These are phyloP conservation scores for Hortiboletus flavorubellus DNA, from an alignment of 768 basidiomycete genomes.

Conservation along the genomic window DNA sequence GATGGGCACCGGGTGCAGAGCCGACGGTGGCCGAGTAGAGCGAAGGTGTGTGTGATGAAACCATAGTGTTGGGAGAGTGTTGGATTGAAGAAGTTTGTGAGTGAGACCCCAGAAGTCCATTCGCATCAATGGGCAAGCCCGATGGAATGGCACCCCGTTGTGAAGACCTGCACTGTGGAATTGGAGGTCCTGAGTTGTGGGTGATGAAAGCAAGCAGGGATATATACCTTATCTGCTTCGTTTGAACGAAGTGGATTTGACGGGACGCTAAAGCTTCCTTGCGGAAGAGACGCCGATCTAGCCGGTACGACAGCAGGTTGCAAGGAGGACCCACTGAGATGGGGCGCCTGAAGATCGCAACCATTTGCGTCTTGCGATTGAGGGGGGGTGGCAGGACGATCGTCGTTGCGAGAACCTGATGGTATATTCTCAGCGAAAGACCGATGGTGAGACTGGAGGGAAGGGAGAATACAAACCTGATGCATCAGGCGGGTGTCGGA, in stretches of 20 bases:
- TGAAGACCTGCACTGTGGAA: slow-evolving; percentile 2
- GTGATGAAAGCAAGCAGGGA: slow-evolving; percentile 4
- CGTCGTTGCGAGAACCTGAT: slow-evolving; percentile 15
- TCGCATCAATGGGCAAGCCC: neutral
- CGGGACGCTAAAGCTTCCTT: slow-evolving; percentile 2
- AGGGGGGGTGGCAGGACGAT: slow-evolving; percentile 21
- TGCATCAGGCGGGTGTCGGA: slow-evolving; percentile 32
- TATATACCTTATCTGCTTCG: slow-evolving; percentile 9
- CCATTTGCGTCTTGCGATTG: slow-evolving; percentile 13
- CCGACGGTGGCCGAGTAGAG: slow-evolving; percentile 10
- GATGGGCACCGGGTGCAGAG: slow-evolving; percentile 13
- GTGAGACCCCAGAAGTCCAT: neutral
- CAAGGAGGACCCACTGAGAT: neutral
- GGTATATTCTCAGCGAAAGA: neutral
- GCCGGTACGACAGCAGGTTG: slow-evolving; percentile 20
- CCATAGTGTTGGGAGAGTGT: slow-evolving; percentile 21
- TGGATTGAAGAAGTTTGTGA: slow-evolving; percentile 10
- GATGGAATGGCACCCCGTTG: slow-evolving; percentile 6
- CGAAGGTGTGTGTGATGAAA: slow-evolving; percentile 11
- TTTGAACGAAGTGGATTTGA: slow-evolving; percentile 23
- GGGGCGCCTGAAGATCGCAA: slow-evolving; percentile 8
- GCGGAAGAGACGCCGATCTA: slow-evolving; percentile 21
- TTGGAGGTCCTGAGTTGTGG: slow-evolving; percentile 2
- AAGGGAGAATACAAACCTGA: slow-evolving; percentile 26
- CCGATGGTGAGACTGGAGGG: neutral